These are phyloP conservation scores for Lanmaoa rubissima DNA, from an alignment of 768 basidiomycete species.

Conservation along the genomic window DNA sequence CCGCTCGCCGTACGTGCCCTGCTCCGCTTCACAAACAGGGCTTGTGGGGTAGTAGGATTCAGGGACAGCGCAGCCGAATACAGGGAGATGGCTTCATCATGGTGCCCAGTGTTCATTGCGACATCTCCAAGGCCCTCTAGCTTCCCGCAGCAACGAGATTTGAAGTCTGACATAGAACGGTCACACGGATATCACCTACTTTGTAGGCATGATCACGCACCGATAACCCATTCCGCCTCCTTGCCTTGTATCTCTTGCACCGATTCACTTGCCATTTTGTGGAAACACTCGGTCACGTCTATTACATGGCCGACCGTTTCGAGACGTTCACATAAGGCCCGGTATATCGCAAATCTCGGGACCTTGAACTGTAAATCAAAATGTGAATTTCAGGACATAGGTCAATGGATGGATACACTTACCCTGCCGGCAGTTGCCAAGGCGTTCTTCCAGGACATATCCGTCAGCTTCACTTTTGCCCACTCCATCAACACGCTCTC, in stretches of 20 bases:
- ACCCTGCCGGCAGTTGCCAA: not conserved
- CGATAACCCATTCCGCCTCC: not conserved
- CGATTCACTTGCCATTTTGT: not conserved
- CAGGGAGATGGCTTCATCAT: not conserved
- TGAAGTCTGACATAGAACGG: not conserved
- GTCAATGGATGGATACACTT: not conserved
- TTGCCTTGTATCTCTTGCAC: no score
- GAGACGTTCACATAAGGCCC: not conserved
- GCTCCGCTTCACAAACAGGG: not conserved
- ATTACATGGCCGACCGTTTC: not conserved
- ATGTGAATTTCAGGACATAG: not conserved
- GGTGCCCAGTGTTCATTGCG: not conserved
- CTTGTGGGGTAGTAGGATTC: not conserved
- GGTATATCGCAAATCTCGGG: not conserved
- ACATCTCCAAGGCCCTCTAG: not conserved
- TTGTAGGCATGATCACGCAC: not conserved
- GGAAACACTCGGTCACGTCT: slow-evolving; percentile 1
- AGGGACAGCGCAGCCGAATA: not conserved
- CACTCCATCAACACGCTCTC: not conserved
- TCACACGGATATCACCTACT: not conserved
- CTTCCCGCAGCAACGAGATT: not conserved
- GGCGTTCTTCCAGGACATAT: not conserved
- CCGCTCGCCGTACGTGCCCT: not conserved
- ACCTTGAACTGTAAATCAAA: not conserved
- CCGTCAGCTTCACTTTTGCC: not conserved